A percentile compares a stretch with the other conserved stretches of the same genome.
These are phyloP conservation scores for Yamadazyma pseudoaaseri DNA, from an alignment of 1,139 yeast species.

Conservation along the genomic window DNA sequence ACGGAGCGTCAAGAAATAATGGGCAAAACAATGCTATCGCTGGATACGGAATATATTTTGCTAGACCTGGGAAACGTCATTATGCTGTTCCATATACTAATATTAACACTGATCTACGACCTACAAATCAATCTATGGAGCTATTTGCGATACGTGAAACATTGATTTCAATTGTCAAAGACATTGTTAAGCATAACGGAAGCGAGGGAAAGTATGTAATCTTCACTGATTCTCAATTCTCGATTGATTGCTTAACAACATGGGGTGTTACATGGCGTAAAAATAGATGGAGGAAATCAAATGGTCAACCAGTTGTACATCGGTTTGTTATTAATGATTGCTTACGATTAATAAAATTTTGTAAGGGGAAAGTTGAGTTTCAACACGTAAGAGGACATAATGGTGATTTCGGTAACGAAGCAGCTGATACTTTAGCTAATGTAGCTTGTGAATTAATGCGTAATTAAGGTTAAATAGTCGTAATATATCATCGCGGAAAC, in stretches of 20 bases:
- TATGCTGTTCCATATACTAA: constrained; percentile 36
- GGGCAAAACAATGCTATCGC: constrained; percentile 47
- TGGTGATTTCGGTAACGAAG: constrained; percentile 69
- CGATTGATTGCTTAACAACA: constrained; percentile 43
- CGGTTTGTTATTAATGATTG: constrained; percentile 44
- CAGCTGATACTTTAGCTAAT: constrained; percentile 76
- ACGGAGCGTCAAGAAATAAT: constrained; percentile 63
- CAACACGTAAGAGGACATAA: constrained; percentile 73
- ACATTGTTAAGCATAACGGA: not conserved
- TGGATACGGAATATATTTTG: constrained; percentile 74
- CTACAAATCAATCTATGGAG: constrained; percentile 85
- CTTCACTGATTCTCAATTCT: constrained; percentile 58
- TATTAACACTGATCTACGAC: constrained; percentile 18
- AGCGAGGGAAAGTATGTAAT: constrained; percentile 21
- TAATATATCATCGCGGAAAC: constrained; percentile 3
- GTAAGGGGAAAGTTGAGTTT: constrained; percentile 33
- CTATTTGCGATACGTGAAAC: constrained; percentile 65
- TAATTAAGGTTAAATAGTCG: no score
- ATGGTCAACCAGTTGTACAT: constrained; percentile 50
- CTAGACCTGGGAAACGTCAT: constrained; percentile 49
- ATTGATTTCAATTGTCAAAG: constrained; percentile 30
- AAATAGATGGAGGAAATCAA: constrained; percentile 51
- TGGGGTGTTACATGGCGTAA: constrained; percentile 56
- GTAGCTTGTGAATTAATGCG: constrained; percentile 44
- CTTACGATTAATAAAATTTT: constrained; percentile 21